phyloP scores from a whole-genome alignment of 768 basidiomycete species.

The Macrolepiota dolichaula region DNA sequence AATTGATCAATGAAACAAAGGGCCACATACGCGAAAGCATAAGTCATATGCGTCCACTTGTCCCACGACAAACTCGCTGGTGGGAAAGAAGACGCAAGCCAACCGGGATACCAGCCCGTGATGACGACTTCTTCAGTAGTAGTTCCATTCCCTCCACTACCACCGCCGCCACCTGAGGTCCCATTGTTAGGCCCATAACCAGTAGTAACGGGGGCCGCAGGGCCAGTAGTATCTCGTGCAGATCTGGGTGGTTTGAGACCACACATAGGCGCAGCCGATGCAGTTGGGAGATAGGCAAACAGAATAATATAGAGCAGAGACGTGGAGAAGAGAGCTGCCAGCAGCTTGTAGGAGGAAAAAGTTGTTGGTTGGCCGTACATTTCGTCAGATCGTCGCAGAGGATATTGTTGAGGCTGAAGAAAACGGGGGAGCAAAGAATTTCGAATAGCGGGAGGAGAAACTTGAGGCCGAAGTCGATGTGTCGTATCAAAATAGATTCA shows the following conservation, averaged over 20 bases:
- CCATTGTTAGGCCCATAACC: conserved; percentile 1
- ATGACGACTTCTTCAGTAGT: neutral
- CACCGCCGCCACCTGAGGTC: neutral
- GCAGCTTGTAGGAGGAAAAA: conserved; percentile 19
- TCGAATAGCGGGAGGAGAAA: neutral
- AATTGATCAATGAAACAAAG: neutral
- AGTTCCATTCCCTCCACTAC: neutral
- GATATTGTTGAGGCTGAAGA: neutral
- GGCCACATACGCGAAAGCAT: conserved; percentile 43
- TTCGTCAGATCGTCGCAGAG: neutral
- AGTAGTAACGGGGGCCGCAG: neutral
- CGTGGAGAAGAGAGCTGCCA: conserved; percentile 22
- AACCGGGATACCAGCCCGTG: conserved; percentile 9
- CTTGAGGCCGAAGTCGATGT: neutral
- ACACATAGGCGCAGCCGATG: conserved; percentile 28
- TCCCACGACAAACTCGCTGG: conserved; percentile 47
- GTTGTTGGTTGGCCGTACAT: conserved; percentile 8
- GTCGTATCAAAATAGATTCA: neutral
- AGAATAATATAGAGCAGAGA: neutral
- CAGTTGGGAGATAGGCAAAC: conserved; percentile 15
- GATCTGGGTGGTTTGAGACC: conserved; percentile 28
- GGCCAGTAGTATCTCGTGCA: conserved; percentile 2
- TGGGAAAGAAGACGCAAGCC: conserved; percentile 3
- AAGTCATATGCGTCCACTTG: conserved; percentile 48
- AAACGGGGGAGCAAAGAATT: neutral